Conservation (phyloP, 495 filamentous ascomycete species). For the Trypethelium eluteriae region DNA sequence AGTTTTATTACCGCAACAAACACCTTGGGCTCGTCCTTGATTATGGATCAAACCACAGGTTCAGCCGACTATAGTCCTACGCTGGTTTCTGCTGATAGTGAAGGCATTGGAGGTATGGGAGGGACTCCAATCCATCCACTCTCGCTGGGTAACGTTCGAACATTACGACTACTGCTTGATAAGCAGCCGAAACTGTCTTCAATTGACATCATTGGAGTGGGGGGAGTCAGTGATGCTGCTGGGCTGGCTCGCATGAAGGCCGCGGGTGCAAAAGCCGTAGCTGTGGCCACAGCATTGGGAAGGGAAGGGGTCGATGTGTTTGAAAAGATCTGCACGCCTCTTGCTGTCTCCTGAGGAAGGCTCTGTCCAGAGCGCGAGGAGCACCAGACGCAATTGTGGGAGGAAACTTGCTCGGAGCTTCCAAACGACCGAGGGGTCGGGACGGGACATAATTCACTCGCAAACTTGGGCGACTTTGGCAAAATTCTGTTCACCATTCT, state of each 20-base stretch:
- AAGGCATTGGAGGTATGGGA: slow-evolving; percentile 58
- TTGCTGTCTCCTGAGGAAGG: too few species aligned
- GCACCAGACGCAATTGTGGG: too few species aligned
- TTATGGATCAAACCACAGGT: slow-evolving; percentile 34
- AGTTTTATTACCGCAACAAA: slow-evolving; percentile 65
- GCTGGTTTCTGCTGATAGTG: slow-evolving; percentile 38
- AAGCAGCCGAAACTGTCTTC: slow-evolving; percentile 36
- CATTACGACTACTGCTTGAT: slow-evolving; percentile 50
- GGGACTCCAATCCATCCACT: slow-evolving; percentile 62
- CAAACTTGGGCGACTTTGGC: neutral
- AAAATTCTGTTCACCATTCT: neutral
- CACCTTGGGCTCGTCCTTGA: slow-evolving; percentile 59
- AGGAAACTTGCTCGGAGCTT: too few species aligned
- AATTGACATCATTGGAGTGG: slow-evolving; percentile 56
- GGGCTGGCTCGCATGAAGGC: slow-evolving; percentile 54
- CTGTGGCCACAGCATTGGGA: slow-evolving; percentile 57
- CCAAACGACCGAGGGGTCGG: too few species aligned
- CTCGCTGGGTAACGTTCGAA: slow-evolving; percentile 63
- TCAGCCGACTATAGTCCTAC: slow-evolving; percentile 22
- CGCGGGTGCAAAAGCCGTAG: slow-evolving; percentile 57
- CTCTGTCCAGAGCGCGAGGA: too few species aligned
- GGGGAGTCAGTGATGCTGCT: slow-evolving; percentile 53
- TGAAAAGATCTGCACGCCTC: slow-evolving; percentile 39
- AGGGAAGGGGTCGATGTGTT: slow-evolving; percentile 53
- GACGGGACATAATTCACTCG: neutral